Evolutionary conservation across 2,329 filamentous ascomycete genomes (phyloP).

Genomic region (Pezicula neosporulosa): DNA sequence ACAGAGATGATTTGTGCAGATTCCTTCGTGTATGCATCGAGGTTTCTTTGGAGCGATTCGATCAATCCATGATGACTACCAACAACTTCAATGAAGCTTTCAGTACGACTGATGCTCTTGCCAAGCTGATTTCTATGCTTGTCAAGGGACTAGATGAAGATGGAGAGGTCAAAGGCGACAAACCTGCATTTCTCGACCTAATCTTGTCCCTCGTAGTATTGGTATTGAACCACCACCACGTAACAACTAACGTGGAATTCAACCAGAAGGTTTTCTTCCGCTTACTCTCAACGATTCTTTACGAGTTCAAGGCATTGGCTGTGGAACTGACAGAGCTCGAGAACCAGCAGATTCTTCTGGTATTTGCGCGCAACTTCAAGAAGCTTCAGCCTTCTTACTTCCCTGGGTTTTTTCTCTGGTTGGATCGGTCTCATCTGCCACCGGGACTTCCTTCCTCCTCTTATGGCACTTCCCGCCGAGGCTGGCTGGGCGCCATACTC

Average conservation of each 20-base stretch:
- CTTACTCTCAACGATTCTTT: constrained; percentile 79
- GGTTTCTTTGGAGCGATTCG: constrained; percentile 72
- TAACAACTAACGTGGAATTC: constrained; percentile 75
- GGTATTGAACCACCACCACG: constrained; percentile 81
- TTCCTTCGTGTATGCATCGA: constrained; percentile 84
- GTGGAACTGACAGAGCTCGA: constrained; percentile 59
- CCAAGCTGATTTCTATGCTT: constrained; percentile 73
- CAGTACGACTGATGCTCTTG: constrained; percentile 72
- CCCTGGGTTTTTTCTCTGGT: constrained; percentile 75
- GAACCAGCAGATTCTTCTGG: constrained; percentile 66
- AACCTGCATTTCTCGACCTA: constrained; percentile 71
- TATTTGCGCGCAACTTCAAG: constrained; percentile 67
- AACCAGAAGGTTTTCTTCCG: constrained; percentile 90
- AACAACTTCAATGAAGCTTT: constrained; percentile 57
- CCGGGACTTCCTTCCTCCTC: constrained; percentile 74
- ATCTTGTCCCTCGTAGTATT: constrained; percentile 75
- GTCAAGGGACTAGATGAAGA: constrained; percentile 65
- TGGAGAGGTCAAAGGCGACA: constrained; percentile 56
- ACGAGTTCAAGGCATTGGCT: constrained; percentile 61
- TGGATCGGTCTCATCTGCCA: constrained; percentile 85
- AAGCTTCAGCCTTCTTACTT: constrained; percentile 73
- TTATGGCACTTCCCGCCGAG: constrained; percentile 66
- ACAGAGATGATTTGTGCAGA: constrained; percentile 70
- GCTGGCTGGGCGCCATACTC: constrained; percentile 75
- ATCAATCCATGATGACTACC: constrained; percentile 60